phyloP scores from a whole-genome alignment of 495 filamentous ascomycete genomes.

The Cercophora sp. region DNA sequence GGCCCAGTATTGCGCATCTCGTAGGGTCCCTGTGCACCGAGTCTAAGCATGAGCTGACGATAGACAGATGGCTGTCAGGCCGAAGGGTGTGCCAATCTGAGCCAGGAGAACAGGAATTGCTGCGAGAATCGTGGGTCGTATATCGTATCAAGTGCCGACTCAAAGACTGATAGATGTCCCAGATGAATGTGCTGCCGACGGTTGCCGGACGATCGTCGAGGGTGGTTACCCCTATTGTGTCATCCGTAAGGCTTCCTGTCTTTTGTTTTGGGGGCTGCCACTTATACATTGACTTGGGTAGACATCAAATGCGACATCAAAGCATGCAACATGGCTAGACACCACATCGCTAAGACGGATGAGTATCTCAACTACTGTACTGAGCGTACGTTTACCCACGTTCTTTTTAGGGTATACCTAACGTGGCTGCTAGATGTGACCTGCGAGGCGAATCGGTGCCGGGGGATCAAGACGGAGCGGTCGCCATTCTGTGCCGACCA shows the following conservation, averaged over 20 bases:
- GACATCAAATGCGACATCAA: conserved; percentile 21
- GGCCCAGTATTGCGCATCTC: conserved; percentile 15
- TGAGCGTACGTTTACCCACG: conserved; percentile 21
- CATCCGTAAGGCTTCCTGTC: conserved; percentile 10
- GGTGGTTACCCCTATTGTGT: conserved; percentile 22
- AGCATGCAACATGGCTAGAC: conserved; percentile 14
- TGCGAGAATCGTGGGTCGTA: conserved; percentile 20
- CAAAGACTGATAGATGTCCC: background rate
- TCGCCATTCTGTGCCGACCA: conserved; percentile 25
- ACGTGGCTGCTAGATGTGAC: conserved; percentile 22
- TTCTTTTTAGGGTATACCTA: background rate
- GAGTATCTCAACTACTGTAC: conserved; percentile 27
- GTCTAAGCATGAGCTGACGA: background rate
- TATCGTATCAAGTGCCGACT: background rate
- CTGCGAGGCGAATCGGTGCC: conserved; percentile 23
- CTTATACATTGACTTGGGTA: no score
- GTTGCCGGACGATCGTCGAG: conserved; percentile 19
- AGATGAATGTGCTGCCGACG: conserved; percentile 22
- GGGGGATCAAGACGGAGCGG: conserved; percentile 9
- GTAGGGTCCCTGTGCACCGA: conserved; percentile 9
- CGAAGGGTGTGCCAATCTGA: conserved; percentile 19
- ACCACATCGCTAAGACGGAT: conserved; percentile 9
- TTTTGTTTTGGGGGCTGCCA: no score
- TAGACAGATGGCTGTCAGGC: conserved; percentile 23
- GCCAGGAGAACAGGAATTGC: conserved; percentile 20